Conservation (phyloP, 768 basidiomycete species). For the Pseudohyphozyma bogoriensis region DNA sequence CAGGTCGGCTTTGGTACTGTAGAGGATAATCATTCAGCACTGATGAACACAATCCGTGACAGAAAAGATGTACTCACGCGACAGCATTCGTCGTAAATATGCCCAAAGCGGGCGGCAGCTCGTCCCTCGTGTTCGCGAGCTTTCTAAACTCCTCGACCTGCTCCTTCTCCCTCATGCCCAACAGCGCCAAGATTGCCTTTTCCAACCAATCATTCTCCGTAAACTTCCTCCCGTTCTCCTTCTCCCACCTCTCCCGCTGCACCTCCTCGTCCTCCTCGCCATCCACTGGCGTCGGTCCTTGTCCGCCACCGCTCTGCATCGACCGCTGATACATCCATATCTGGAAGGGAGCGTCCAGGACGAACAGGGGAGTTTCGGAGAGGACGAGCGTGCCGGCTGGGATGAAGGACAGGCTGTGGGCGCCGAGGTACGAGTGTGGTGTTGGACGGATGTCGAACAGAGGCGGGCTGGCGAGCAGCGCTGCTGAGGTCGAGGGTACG, state of each 20-base stretch:
- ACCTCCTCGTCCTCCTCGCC: slow-evolving; percentile 18
- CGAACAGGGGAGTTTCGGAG: slow-evolving; percentile 19
- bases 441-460: no score
- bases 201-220: no score
- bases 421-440: no score
- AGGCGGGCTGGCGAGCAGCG: no score
- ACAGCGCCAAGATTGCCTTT: slow-evolving; percentile 1
- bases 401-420: no score
- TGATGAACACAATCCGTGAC: not conserved
- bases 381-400: slow-evolving; percentile 20
- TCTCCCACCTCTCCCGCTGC: slow-evolving; percentile 10
- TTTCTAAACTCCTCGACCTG: slow-evolving; percentile 11
- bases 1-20: slow-evolving; percentile 14
- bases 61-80: slow-evolving; percentile 1
- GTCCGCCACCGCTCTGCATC: not conserved
- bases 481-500: no score
- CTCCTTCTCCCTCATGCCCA: slow-evolving; percentile 11
- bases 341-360: slow-evolving; percentile 18
- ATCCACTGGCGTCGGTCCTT: slow-evolving; percentile 18
- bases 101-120: slow-evolving; percentile 12
- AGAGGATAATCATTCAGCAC: not conserved
- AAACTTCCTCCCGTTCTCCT: no score
- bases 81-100: slow-evolving; percentile 27
- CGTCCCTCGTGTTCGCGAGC: slow-evolving; percentile 15
- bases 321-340: slow-evolving; percentile 23